Evolutionary conservation across 2,329 filamentous ascomycete genomes (phyloP).

Genomic region (Pseudogymnoascus sp.): DNA sequence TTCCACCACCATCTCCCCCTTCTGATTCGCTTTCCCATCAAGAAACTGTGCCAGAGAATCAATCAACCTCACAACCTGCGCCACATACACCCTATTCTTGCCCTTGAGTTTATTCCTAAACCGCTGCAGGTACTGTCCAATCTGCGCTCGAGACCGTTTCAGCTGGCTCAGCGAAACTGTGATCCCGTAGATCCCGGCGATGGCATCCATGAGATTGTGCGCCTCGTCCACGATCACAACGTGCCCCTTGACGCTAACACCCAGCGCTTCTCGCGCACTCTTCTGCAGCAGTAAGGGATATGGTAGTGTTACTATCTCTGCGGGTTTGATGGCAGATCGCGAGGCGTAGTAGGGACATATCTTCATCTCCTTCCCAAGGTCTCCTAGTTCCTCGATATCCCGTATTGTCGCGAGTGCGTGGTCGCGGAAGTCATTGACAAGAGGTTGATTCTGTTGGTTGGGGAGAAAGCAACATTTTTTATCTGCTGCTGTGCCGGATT

Average conservation of each 20-base stretch:
- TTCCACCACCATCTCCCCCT: constrained; percentile 58
- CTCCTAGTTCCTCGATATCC: constrained; percentile 85
- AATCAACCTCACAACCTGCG: constrained; percentile 74
- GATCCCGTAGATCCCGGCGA: constrained; percentile 76
- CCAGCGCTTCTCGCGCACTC: constrained; percentile 76
- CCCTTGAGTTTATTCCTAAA: constrained; percentile 86
- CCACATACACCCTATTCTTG: constrained; percentile 83
- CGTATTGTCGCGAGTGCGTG: constrained; percentile 73
- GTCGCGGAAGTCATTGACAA: constrained; percentile 76
- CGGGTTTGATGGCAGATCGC: constrained; percentile 67
- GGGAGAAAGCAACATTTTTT: constrained; percentile 71
- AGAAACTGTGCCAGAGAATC: constrained; percentile 69
- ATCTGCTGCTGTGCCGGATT: constrained; percentile 51
- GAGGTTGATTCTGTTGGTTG: constrained; percentile 61
- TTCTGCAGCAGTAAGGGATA: constrained; percentile 86
- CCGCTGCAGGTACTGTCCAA: constrained; percentile 73
- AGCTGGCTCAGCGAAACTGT: constrained; percentile 67
- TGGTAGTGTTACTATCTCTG: constrained; percentile 85
- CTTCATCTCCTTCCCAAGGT: constrained; percentile 66
- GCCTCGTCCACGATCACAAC: constrained; percentile 96
- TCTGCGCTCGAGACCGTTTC: constrained; percentile 60
- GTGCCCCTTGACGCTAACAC: constrained; percentile 76
- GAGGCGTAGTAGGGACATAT: constrained; percentile 98
- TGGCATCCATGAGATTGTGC: constrained; percentile 94
- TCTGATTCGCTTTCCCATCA: constrained; percentile 35